Conservation (phyloP, 371 early-diverging fungal species). For the Batkoa obscura region DNA sequence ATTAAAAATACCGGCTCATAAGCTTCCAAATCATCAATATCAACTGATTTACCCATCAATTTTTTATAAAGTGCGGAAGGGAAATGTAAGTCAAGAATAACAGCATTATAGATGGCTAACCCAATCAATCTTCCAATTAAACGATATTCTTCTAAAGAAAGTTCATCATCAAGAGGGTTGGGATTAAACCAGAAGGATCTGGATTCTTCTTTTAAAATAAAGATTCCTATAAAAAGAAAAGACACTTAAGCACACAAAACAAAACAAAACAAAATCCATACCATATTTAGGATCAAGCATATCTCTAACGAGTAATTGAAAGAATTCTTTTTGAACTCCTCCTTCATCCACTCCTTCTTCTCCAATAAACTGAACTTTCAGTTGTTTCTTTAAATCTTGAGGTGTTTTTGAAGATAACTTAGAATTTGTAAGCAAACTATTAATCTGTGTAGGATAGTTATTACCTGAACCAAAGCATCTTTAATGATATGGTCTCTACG, state of each 20-base stretch:
- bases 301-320: constrained; percentile 73
- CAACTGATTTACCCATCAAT: constrained; percentile 27
- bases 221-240: constrained; percentile 34
- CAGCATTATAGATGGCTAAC: constrained; percentile 82
- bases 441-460: background rate
- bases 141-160: constrained; percentile 49
- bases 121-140: constrained; percentile 77
- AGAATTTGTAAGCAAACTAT: background rate
- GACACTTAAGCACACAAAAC: background rate
- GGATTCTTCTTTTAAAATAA: constrained; percentile 62
- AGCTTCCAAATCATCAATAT: constrained; percentile 29
- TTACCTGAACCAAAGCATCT: constrained; percentile 50
- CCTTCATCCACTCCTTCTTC: constrained; percentile 85
- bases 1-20: constrained; percentile 26
- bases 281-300: constrained; percentile 85
- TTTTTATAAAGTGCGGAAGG: constrained; percentile 85
- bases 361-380: constrained; percentile 67
- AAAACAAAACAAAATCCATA: no score
- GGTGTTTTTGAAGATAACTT: constrained; percentile 31
- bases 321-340: constrained; percentile 93
- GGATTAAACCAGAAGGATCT: constrained; percentile 73
- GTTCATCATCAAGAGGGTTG: constrained; percentile 36
- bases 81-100: constrained; percentile 74
- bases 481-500: constrained; percentile 67
- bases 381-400: constrained; percentile 68